Conservation (phyloP, 805 yeast genomes). For the Candida maris region DNA sequence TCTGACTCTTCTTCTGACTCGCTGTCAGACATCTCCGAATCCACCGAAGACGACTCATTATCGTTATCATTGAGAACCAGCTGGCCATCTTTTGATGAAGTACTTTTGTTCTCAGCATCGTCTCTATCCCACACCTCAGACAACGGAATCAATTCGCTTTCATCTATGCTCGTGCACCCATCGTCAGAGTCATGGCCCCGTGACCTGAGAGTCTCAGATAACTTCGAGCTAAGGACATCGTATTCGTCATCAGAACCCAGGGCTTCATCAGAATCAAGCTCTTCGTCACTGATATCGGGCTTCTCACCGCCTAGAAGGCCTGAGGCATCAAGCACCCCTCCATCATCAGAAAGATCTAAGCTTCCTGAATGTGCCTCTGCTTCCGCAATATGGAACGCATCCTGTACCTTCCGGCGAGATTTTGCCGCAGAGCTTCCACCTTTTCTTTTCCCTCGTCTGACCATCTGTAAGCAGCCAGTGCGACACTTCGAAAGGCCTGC, state of each 20-base stretch:
- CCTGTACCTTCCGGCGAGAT: slow-evolving; percentile 19
- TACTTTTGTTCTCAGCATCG: slow-evolving; percentile 42
- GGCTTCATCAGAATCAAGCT: slow-evolving; percentile 72
- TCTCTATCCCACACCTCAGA: slow-evolving; percentile 91
- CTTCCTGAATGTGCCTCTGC: slow-evolving; percentile 15
- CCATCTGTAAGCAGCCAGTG: no score
- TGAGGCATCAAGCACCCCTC: slow-evolving; percentile 34
- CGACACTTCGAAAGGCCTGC: no score
- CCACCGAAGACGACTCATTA: no score
- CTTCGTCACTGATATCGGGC: slow-evolving; percentile 36
- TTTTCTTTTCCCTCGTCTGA: slow-evolving; percentile 5
- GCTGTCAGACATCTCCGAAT: slow-evolving; percentile 27
- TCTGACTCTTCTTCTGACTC: slow-evolving; percentile 16
- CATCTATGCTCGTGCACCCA: slow-evolving; percentile 74
- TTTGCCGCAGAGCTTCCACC: slow-evolving; percentile 11
- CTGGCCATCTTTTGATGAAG: slow-evolving; percentile 14
- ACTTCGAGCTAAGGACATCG: slow-evolving; percentile 58
- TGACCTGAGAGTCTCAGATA: slow-evolving; percentile 68
- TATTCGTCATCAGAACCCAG: slow-evolving; percentile 76
- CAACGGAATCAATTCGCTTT: slow-evolving; percentile 65
- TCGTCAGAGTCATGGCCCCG: slow-evolving; percentile 41
- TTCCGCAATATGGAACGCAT: slow-evolving; percentile 30
- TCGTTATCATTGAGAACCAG: slow-evolving; percentile 23
- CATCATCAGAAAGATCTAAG: slow-evolving; percentile 11
- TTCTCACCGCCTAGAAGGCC: slow-evolving; percentile 28